Evolutionary conservation across 2,329 filamentous ascomycete species (phyloP), one percentile per base, ranked within the genome.

Genomic region (Apiospora marii): DNA sequence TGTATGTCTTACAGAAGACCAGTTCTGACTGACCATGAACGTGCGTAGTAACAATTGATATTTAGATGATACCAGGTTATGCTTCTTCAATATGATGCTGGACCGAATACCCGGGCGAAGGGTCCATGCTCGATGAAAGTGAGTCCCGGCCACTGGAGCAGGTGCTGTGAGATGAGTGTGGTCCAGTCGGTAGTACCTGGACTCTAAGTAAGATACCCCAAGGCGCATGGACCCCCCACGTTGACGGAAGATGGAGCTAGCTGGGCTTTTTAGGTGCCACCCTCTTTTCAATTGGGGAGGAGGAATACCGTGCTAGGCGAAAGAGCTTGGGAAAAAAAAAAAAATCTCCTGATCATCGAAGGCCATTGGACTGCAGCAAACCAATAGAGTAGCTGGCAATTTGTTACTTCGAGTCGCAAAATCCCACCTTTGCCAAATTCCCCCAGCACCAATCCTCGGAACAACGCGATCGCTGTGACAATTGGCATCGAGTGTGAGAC

Each of bases 291-390:
- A 61, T 61, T 61, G 53, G 51, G 51, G 14, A 37, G 10, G 19
- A 61, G 30, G 53, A 61, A 61, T 30, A 30, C 27, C 27, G 27
- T 30, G 37, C 8, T 64, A 41, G 53, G 34, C 58, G 16, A 64
- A 24, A 24, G 22, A n/a, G 58, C 30, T n/a, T 41, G 34, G 58
- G 34, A 64, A 64, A 41, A 64, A 64, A 64, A 64, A 64, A 64
- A 64, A 41, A 64, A 64, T 64, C 58, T 64, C 58, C 58, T 64
- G 58, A 41, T 64, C 58, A 64, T 41, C 30, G 30, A 64, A 37
- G 53, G 22, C 30, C 53, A 34, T 61, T 61, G 58, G 8, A 64
- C n/a, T 61, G 34, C 27, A 64, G n/a, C 34, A 64, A 64, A 22
- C 58, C 58, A 64, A 64, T 64, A 34, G 41, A 64, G 58, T 64